Percentiles rank a stretch among this genome's conserved stretches.
Conservation (phyloP, 169 alveolate genomes). For the Plasmodium fragile region DNA sequence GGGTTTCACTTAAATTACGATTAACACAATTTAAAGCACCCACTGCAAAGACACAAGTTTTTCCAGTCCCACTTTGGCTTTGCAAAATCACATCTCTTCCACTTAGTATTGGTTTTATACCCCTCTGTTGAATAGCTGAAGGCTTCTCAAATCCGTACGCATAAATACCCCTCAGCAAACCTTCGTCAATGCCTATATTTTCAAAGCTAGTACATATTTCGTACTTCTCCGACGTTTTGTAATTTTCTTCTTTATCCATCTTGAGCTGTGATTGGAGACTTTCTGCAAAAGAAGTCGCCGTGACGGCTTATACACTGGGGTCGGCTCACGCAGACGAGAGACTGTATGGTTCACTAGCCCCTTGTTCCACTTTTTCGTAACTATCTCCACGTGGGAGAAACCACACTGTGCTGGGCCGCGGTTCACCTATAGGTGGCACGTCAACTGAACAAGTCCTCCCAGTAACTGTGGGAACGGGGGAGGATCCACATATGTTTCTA, state of each 20-base stretch:
- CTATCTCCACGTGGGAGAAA: neutral
- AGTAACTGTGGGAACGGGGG: neutral
- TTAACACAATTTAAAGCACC: conserved; percentile 96
- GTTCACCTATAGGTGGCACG: neutral
- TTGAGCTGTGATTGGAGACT: neutral
- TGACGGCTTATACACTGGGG: too few relatives aligned
- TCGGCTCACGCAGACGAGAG: too few relatives aligned
- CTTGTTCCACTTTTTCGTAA: neutral
- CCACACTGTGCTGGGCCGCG: neutral
- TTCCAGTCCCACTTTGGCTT: conserved; percentile 99
- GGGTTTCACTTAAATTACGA: conserved; percentile 91
- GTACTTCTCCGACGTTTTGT: conserved; percentile 45
- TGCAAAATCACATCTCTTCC: conserved; percentile 99
- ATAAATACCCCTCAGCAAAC: conserved; percentile 96
- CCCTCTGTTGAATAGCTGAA: conserved; percentile 98
- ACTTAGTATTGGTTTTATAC: conserved; percentile 98
- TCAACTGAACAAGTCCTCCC: neutral
- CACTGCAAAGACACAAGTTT: conserved; percentile 98
- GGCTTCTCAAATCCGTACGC: conserved; percentile 99
- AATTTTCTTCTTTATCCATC: conserved; percentile 46
- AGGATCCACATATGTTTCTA: neutral
- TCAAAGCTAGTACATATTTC: conserved; percentile 90
- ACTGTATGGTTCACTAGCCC: neutral
- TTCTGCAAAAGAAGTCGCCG: too few relatives aligned
- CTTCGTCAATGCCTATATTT: conserved; percentile 94